Percentiles rank a stretch among this genome's conserved stretches.
Conservation (phyloP, 768 basidiomycete genomes). For the Leccinum disarticulatum region DNA sequence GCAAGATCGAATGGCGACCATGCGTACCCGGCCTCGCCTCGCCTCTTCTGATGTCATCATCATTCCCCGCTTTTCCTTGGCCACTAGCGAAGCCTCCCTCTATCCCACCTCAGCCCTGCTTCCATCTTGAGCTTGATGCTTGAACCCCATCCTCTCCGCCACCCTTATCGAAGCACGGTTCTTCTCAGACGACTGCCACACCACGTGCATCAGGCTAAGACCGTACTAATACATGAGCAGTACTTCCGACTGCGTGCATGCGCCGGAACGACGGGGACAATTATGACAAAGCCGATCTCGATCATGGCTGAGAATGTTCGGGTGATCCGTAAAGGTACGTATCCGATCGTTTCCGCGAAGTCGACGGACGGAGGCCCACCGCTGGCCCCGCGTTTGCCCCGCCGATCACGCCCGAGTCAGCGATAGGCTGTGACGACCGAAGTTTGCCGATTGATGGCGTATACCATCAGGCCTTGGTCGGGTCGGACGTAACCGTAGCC, state of each 20-base stretch:
- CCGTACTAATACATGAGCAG: constrained; percentile 51
- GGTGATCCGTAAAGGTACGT: constrained; percentile 42
- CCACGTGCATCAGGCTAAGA: constrained; percentile 58
- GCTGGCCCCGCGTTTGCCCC: neutral
- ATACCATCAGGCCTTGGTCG: constrained; percentile 39
- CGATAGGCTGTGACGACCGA: constrained; percentile 1
- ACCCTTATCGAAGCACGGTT: constrained; percentile 50
- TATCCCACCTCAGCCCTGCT: constrained; percentile 53
- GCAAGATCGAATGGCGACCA: constrained; percentile 39
- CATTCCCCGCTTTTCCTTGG: constrained; percentile 40
- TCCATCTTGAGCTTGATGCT: constrained; percentile 36
- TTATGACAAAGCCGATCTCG: constrained; percentile 55
- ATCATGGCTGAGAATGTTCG: constrained; percentile 36
- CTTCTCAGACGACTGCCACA: constrained; percentile 53
- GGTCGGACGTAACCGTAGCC: constrained; percentile 33
- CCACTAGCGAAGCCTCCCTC: constrained; percentile 45
- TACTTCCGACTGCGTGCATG: constrained; percentile 46
- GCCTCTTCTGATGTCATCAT: constrained; percentile 30
- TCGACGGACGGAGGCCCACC: constrained; percentile 4
- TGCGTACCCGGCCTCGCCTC: constrained; percentile 21
- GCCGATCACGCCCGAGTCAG: neutral
- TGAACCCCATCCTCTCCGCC: constrained; percentile 62
- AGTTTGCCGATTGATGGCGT: constrained; percentile 55
- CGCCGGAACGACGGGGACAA: constrained; percentile 51
- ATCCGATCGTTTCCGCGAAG: constrained; percentile 55